These are phyloP conservation scores for Sporopachydermia cereana DNA, from an alignment of 1,139 yeast genomes.

Conservation along the genomic window DNA sequence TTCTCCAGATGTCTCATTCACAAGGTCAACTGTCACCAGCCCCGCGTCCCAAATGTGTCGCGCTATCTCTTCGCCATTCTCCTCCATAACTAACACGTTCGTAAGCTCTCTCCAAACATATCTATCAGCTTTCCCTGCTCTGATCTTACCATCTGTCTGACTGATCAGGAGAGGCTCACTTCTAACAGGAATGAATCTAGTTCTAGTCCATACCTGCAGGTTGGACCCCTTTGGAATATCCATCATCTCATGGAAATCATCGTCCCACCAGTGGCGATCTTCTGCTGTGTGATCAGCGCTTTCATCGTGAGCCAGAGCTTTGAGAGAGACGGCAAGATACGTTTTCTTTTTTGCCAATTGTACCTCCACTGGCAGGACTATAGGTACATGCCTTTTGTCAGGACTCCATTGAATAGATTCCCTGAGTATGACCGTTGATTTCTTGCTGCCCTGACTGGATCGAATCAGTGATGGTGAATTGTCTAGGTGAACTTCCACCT, in stretches of 20 bases:
- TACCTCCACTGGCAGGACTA: not conserved
- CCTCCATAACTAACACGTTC: conserved; percentile 13
- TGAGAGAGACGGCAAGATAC: not conserved
- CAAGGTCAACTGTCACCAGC: conserved; percentile 10
- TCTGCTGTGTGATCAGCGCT: not conserved
- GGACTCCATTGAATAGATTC: conserved; percentile 11
- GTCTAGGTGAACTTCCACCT: conserved; percentile 5
- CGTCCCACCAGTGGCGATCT: conserved; percentile 2
- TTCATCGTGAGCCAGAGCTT: not conserved
- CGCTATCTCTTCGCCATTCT: conserved; percentile 19
- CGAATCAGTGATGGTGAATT: not conserved
- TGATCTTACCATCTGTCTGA: not conserved
- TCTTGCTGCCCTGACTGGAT: not conserved
- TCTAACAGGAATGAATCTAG: not conserved
- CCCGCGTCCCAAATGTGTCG: conserved; percentile 21
- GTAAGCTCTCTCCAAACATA: conserved; percentile 3
- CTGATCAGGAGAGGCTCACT: conserved; percentile 1
- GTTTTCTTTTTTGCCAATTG: not conserved
- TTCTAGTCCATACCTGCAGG: not conserved
- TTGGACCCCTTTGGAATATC: not conserved
- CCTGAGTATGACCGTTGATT: not conserved
- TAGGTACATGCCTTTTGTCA: conserved; percentile 10
- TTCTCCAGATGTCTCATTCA: conserved; percentile 7
- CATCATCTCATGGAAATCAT: not conserved
- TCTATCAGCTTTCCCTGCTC: conserved; percentile 3